Conservation (phyloP, 768 basidiomycete species). For the Leucogyrophana mollusca region DNA sequence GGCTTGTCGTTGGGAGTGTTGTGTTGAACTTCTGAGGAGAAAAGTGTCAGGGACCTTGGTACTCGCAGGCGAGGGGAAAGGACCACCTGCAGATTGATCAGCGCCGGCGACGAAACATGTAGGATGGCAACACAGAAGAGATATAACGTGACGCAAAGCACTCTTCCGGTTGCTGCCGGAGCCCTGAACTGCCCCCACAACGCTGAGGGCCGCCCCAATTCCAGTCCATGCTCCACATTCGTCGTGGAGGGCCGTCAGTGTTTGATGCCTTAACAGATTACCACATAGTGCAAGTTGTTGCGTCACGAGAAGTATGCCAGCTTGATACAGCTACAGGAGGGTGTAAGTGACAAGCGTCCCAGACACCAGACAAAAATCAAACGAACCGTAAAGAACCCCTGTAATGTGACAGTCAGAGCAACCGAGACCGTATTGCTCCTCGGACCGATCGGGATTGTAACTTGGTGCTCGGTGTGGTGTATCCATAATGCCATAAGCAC, state of each 20-base stretch:
- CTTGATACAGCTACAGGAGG: neutral
- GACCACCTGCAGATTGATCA: conserved; percentile 3
- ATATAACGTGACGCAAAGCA: conserved; percentile 7
- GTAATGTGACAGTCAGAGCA: neutral
- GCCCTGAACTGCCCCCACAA: conserved; percentile 7
- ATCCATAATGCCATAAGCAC: conserved; percentile 1
- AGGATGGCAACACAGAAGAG: conserved; percentile 8
- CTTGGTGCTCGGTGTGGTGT: neutral
- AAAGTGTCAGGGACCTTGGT: too few relatives aligned
- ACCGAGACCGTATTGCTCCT: neutral
- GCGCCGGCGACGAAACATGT: conserved; percentile 9
- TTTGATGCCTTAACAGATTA: conserved; percentile 7
- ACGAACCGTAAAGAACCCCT: conserved; percentile 3
- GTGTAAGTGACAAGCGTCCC: neutral
- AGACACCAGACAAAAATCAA: neutral
- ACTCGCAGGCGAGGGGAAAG: too few relatives aligned
- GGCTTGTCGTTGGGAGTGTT: neutral
- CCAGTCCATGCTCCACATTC: conserved; percentile 10
- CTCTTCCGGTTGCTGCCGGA: conserved; percentile 4
- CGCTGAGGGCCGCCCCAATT: conserved; percentile 6
- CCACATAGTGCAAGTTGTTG: conserved; percentile 9
- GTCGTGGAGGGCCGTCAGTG: conserved; percentile 11
- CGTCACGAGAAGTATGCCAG: conserved; percentile 8
- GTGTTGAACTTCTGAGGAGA: neutral
- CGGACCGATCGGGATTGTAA: neutral